Evolutionary conservation across 2,329 filamentous ascomycete species (phyloP).

Genomic region (Beauveria medogensis): DNA sequence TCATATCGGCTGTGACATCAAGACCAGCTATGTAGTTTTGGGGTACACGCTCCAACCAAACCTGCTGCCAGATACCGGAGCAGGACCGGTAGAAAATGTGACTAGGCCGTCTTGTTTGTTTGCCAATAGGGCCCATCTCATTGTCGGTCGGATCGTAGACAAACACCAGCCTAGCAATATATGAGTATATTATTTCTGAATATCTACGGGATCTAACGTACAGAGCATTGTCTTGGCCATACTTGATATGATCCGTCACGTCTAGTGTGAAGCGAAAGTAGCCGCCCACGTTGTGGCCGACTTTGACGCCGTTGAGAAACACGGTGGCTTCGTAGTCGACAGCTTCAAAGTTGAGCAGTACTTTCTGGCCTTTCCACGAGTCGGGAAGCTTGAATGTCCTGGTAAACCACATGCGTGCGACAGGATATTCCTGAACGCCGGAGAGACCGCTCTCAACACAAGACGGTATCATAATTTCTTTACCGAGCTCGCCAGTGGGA

Average conservation of each 20-base stretch:
- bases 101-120: conserved; percentile 48
- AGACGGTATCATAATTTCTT: conserved; percentile 35
- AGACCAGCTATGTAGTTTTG: conserved; percentile 48
- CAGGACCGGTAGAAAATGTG: conserved; percentile 67
- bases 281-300: conserved; percentile 48
- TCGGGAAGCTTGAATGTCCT: conserved; percentile 42
- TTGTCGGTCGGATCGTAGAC: conserved; percentile 60
- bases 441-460: conserved; percentile 40
- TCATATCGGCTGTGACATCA: conserved; percentile 49
- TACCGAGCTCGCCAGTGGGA: conserved; percentile 21
- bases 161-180: conserved; percentile 41
- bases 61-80: conserved; percentile 66
- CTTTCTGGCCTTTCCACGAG: conserved; percentile 34
- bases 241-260: conserved; percentile 37
- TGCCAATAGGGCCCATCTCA: conserved; percentile 56
- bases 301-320: conserved; percentile 47
- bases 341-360: conserved; percentile 50
- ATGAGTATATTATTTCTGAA: background rate
- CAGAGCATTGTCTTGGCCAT: conserved; percentile 44
- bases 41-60: conserved; percentile 61
- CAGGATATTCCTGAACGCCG: conserved; percentile 35
- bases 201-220: conserved; percentile 22
- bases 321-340: conserved; percentile 51
- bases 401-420: conserved; percentile 40
- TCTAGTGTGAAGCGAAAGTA: conserved; percentile 56